Base-by-base conservation (phyloP, 768 basidiomycete genomes). In the Cystofilobasidium macerans region DNA sequence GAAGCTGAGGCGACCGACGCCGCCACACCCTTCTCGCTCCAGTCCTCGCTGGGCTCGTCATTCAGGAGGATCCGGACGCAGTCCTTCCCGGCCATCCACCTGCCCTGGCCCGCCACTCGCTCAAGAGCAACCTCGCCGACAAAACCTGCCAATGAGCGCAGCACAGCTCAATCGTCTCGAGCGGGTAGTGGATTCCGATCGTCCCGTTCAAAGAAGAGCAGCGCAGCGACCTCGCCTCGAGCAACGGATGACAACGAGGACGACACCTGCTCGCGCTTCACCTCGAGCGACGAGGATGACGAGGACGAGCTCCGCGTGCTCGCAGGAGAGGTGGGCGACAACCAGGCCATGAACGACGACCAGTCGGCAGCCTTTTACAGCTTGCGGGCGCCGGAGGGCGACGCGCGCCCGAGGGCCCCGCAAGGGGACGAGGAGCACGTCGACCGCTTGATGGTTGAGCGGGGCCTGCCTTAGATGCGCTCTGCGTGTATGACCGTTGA, bases 51-150 rank as follows among this genome's bases (percentile, higher is more conserved):
- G 40, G 60, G 60, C 4, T 67, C 65, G n/a, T 67, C 65, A 33
- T 67, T 67, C 54, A 22, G 35, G 16, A 26, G 65, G 22, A 40
- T 67, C 11, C 48, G 65, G 24, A 61, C 65, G 7, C 65, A 67
- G 26, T 67, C 65, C 30, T 67, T 67, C 42, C 60, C 65, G 20
- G 26, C 53, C 2, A 38, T 67, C 53, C 45, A 47, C 22, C 42
- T 58, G 20, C 63, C 63, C 14, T 65, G 64, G 64, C 30, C 51
- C 42, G 42, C 42, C 16, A 3, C 48, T 9, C 48, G 24, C 6
- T 9, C 48, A 12, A 22, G 48, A 18, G 48, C 13, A 20, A 51
- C 48, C 9, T 26, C n/a, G 20, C 16, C 16, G 12, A 9, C 47
- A 8, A 12, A 9, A 22, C 20, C 47, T 6, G 28, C 45, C 22